Percentiles rank a stretch among this genome's conserved stretches.
Evolutionary conservation across 441 rosid genomes (phyloP).

Genomic region (Syzygium malaccense): DNA sequence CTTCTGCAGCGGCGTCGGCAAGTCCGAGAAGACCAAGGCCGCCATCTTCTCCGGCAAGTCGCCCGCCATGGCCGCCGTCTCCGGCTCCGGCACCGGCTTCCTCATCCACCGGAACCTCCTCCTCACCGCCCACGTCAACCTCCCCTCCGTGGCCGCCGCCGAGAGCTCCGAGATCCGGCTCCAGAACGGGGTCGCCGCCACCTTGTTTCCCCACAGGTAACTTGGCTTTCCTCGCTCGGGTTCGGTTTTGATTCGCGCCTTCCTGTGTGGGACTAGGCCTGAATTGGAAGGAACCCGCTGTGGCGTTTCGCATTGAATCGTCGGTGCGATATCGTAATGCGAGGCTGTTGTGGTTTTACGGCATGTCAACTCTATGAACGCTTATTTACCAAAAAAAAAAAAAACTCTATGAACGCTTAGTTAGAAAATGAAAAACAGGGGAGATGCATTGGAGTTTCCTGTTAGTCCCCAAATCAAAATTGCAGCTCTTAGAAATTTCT

Average conservation of each 20-base stretch:
- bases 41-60: conserved; percentile 67
- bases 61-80: conserved; percentile 62
- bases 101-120: conserved; percentile 90
- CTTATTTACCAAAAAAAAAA: no score
- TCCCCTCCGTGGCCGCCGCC: conserved; percentile 75
- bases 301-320: background rate
- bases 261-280: background rate
- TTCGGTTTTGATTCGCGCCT: background rate
- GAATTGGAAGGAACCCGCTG: background rate
- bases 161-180: conserved; percentile 79
- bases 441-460: background rate
- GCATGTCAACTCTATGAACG: background rate
- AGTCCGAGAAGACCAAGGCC: conserved; percentile 79
- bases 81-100: conserved; percentile 57
- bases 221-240: background rate
- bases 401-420: background rate
- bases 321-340: background rate
- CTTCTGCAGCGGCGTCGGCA: conserved; percentile 88
- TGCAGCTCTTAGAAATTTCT: background rate
- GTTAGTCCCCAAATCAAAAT: background rate
- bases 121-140: conserved; percentile 74
- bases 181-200: conserved; percentile 64
- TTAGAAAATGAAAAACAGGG: background rate
- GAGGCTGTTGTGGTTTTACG: background rate
- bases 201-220: conserved; percentile 82